Conservation (phyloP, 805 yeast genomes). For the Candida railenensis region DNA sequence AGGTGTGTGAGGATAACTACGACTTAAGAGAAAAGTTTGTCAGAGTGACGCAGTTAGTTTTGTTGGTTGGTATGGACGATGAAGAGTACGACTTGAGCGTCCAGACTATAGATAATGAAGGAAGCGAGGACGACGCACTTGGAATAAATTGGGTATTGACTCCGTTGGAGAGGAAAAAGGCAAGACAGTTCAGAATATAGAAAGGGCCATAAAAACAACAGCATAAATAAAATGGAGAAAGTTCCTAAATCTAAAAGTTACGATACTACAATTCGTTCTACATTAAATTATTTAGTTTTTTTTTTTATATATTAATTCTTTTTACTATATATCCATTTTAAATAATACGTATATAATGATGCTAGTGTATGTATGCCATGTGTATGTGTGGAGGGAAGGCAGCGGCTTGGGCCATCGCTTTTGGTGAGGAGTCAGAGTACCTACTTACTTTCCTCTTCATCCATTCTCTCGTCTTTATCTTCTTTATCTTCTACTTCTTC, state of each 20-base stretch:
- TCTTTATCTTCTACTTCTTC: conserved; percentile 13
- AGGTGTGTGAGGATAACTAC: conserved; percentile 71
- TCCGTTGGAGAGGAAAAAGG: conserved; percentile 68
- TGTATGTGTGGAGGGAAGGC: no score
- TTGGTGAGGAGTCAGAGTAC: no score
- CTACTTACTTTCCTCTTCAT: conserved; percentile 2
- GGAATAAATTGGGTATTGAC: conserved; percentile 71
- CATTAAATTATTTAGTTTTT: neutral
- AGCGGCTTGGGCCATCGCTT: no score
- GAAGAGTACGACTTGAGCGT: conserved; percentile 43
- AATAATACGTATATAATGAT: no score
- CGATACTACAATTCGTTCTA: neutral
- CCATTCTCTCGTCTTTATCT: conserved; percentile 6
- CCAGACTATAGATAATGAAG: conserved; percentile 35
- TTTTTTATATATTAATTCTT: neutral
- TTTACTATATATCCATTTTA: neutral
- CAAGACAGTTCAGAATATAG: conserved; percentile 53
- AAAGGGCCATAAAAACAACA: neutral
- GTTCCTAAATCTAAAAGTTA: neutral
- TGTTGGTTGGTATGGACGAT: conserved; percentile 80
- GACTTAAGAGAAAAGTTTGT: conserved; percentile 74
- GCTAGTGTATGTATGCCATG: no score
- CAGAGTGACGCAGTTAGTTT: conserved; percentile 79
- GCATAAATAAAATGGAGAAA: neutral
- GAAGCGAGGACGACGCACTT: conserved; percentile 16